Evolutionary conservation across 495 filamentous ascomycete genomes (phyloP), one percentile per base, ranked within the genome.

Genomic region (Tuber indicum): DNA sequence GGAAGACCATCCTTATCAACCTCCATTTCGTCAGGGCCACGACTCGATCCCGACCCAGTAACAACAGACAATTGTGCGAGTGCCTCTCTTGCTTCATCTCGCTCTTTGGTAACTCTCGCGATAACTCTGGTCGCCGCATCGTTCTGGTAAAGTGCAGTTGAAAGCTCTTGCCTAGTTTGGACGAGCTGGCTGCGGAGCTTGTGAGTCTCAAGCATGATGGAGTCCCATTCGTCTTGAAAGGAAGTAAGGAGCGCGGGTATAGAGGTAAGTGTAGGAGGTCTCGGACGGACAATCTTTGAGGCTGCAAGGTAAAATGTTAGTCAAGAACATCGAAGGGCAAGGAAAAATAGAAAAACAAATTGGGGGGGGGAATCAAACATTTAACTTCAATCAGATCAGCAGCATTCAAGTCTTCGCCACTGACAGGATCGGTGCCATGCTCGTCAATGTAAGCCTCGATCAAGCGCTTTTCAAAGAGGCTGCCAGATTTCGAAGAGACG

Each of bases 171-270:
- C 81, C 94, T 88, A 43, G 93, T 96, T 82, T 97, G 93, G 69
- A 91, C 87, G 77, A 99, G 86, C 77, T 97, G 94, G 84, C 97
- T 92, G 84, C 91, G 90, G 49, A 98, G 86, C 72, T 92, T 93
- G 84, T 93, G 97, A 72, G 93, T 91, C 84, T 99, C 96, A 32
- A 99, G 86, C 44, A 94, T 92, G 43, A 98, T 84, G 16, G 96
- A 92, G 84, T 99, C 96, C 96, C 96, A 99, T 87, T 99, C 96
- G 81, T 97, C 95, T 80, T 99, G 96, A 83, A 99, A 98, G n/a
- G 93, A 91, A 58, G 92, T 92, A 77, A 99, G 92, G 41, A 99
- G 88, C n/a, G 96, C 93, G 10, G 96, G 96, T 78, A 99, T 96
- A 42, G 96, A 98, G 71, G 96, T 98, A 79, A 98, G 91, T 41